These are phyloP conservation scores for Mycena haematopus DNA, from an alignment of 768 basidiomycete species.

Conservation along the genomic window DNA sequence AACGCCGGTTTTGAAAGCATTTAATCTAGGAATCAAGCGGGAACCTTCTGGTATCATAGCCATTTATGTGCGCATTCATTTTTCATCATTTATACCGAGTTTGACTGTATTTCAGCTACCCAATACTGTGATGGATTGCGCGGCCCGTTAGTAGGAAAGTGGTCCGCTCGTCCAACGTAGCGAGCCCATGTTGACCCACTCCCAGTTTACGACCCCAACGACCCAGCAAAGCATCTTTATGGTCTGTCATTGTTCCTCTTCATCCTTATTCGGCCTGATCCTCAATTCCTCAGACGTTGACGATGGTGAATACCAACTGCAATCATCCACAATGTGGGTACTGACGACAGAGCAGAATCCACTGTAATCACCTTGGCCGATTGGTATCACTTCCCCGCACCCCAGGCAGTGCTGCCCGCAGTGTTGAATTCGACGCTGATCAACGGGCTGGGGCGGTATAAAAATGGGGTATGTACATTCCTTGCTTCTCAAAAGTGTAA, in stretches of 20 bases:
- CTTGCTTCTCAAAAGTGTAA: background rate
- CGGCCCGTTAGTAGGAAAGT: slow-evolving; percentile 5
- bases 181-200: background rate
- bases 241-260: background rate
- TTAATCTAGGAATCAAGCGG: slow-evolving; percentile 1
- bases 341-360: slow-evolving; percentile 1
- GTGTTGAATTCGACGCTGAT: slow-evolving; percentile 32
- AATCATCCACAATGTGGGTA: background rate
- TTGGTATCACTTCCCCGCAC: slow-evolving; percentile 35
- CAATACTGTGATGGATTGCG: slow-evolving; percentile 16
- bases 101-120: background rate
- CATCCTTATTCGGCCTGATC: background rate
- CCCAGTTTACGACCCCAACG: slow-evolving; percentile 11
- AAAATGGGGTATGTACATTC: slow-evolving; percentile 31
- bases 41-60: slow-evolving; percentile 20
- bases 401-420: background rate
- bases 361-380: slow-evolving; percentile 46
- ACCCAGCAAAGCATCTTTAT: slow-evolving; percentile 11
- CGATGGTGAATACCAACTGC: slow-evolving; percentile 3
- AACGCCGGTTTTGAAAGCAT: too few relatives aligned
- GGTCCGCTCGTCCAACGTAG: background rate
- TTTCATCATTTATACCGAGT: background rate
- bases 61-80: slow-evolving; percentile 5
- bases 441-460: slow-evolving; percentile 57
- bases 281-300: slow-evolving; percentile 3